phyloP scores from a whole-genome alignment of 306 rosid species.

The Vigna radiata region DNA sequence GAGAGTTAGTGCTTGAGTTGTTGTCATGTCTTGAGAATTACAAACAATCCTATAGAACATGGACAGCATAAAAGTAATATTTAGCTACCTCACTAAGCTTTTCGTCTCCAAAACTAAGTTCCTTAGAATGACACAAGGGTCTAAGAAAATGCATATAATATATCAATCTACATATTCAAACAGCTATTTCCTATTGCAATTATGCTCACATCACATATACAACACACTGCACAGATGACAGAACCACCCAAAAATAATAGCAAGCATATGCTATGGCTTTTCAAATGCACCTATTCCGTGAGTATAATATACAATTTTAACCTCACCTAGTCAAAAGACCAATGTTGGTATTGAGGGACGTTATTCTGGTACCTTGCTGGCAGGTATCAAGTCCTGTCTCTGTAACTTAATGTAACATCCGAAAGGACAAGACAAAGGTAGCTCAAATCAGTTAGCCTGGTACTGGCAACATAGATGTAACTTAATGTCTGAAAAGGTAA shows the following conservation, averaged over 20 bases:
- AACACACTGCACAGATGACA: constrained; percentile 46
- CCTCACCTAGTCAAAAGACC: constrained; percentile 41
- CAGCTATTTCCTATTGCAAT: constrained; percentile 35
- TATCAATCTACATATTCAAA: constrained; percentile 39
- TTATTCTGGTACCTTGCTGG: constrained; percentile 52
- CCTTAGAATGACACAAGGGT: constrained; percentile 41
- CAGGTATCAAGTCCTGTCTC: constrained; percentile 67
- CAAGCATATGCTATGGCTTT: constrained; percentile 34
- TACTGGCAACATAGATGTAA: constrained; percentile 19
- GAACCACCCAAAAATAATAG: constrained; percentile 37
- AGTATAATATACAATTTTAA: constrained; percentile 47
- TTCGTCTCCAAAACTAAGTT: constrained; percentile 35
- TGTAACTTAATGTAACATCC: constrained; percentile 56
- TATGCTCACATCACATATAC: constrained; percentile 40
- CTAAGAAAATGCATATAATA: constrained; percentile 41
- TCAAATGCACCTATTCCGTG: constrained; percentile 40
- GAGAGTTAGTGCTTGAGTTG: constrained; percentile 3
- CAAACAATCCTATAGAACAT: constrained; percentile 36
- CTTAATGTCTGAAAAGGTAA: neutral
- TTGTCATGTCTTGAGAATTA: constrained; percentile 12
- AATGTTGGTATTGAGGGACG: constrained; percentile 31
- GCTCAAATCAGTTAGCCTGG: constrained; percentile 5
- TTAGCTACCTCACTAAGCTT: constrained; percentile 32
- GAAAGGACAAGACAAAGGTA: constrained; percentile 12
- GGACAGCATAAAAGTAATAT: constrained; percentile 25